Evolutionary conservation across 345 rosid genomes (phyloP).

Genomic region (Physaria fendleri): DNA sequence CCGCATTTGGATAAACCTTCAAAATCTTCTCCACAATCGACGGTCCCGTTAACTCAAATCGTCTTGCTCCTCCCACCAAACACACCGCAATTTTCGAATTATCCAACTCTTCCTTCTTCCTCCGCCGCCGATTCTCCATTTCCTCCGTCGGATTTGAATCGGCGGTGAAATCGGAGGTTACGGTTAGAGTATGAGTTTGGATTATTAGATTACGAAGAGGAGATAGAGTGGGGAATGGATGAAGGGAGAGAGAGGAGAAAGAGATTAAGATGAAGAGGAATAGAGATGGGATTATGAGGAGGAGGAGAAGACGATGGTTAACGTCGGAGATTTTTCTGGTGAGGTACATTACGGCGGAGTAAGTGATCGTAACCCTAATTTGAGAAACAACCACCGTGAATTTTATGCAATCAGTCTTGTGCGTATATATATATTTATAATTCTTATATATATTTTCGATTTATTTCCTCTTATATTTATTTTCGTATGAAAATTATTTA

Average conservation of each 20-base stretch:
- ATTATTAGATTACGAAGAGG: slow-evolving; percentile 26
- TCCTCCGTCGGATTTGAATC: no score
- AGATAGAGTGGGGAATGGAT: slow-evolving; percentile 25
- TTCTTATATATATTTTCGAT: no score
- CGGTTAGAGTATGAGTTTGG: slow-evolving; percentile 24
- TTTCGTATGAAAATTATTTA: no score
- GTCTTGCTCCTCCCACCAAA: slow-evolving; percentile 88
- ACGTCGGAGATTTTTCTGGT: slow-evolving; percentile 34
- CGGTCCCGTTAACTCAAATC: slow-evolving; percentile 89
- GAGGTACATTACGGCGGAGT: slow-evolving; percentile 17
- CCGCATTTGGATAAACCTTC: slow-evolving; percentile 61
- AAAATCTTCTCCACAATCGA: slow-evolving; percentile 69
- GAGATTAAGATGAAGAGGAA: no score
- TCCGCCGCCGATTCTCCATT: neutral
- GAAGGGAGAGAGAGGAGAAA: no score
- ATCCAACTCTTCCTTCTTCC: slow-evolving; percentile 20
- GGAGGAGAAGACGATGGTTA: slow-evolving; percentile 40
- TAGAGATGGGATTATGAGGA: slow-evolving; percentile 25
- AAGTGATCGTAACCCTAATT: neutral
- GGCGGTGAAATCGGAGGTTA: no score
- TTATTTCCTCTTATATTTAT: no score
- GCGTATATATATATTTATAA: no score
- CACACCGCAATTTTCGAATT: slow-evolving; percentile 73
- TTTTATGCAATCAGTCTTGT: no score
- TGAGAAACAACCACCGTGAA: neutral